Evolutionary conservation across 1,284 basidiomycete genomes (phyloP).

Genomic region (Ganoderma boninense): DNA sequence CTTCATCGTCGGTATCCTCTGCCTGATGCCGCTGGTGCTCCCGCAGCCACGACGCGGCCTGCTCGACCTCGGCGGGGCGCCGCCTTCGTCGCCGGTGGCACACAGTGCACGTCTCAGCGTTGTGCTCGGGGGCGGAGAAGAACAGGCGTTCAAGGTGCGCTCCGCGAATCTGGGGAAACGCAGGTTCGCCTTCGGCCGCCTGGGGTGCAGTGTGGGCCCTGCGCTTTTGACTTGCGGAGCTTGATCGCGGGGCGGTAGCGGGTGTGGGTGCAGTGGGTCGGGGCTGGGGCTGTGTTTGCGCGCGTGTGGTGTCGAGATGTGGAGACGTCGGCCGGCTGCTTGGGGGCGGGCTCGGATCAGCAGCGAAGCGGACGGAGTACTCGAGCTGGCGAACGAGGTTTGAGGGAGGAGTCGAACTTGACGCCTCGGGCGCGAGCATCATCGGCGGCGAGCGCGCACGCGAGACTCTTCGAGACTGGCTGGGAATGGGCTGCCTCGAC

Average conservation of each 20-base stretch:
- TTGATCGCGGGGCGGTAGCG: conserved; percentile 36
- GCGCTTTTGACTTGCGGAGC: conserved; percentile 18
- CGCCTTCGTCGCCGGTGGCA: conserved; percentile 57
- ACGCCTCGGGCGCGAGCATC: conserved; percentile 18
- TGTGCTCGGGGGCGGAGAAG: conserved; percentile 80
- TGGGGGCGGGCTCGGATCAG: conserved; percentile 7
- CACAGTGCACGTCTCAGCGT: conserved; percentile 69
- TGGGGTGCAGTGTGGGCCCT: conserved; percentile 18
- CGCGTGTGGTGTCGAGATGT: conserved; percentile 8
- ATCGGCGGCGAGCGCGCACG: conserved; percentile 25
- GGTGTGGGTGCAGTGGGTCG: conserved; percentile 44
- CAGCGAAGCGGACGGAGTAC: conserved; percentile 20
- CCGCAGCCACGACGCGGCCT: conserved; percentile 37
- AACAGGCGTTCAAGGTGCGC: conserved; percentile 80
- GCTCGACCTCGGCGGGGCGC: conserved; percentile 26
- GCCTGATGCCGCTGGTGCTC: conserved; percentile 29
- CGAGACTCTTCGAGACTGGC: conserved; percentile 13
- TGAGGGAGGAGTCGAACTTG: conserved; percentile 7
- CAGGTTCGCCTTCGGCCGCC: conserved; percentile 44
- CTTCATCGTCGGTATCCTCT: conserved; percentile 50
- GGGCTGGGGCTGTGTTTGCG: background rate
- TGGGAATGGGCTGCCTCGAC: conserved; percentile 18
- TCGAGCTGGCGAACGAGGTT: conserved; percentile 16
- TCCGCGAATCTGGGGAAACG: conserved; percentile 85
- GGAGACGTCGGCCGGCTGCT: conserved; percentile 25